These are phyloP conservation scores for Fusarium udum DNA, from an alignment of 2,329 filamentous ascomycete genomes.

Conservation along the genomic window DNA sequence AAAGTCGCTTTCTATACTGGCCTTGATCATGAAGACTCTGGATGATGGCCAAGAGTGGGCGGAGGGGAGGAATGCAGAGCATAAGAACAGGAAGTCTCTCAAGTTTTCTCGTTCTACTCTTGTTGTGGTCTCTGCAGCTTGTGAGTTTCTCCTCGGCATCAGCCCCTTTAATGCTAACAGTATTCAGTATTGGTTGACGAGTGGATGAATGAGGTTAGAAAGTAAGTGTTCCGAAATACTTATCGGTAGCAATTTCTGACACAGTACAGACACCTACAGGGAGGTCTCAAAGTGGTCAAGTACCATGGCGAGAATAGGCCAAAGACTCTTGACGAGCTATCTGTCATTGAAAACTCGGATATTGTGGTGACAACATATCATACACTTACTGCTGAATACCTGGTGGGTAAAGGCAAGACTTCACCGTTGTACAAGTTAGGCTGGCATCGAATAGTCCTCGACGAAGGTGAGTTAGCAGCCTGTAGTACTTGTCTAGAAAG, in stretches of 20 bases:
- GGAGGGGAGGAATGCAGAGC: not conserved
- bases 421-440: not conserved
- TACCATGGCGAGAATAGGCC: constrained; percentile 1
- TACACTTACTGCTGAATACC: constrained; percentile 1
- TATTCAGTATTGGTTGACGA: not conserved
- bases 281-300: not conserved
- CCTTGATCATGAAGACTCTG: constrained; percentile 7
- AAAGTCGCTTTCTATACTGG: not conserved
- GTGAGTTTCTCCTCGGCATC: not conserved
- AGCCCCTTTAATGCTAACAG: too few relatives aligned
- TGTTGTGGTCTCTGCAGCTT: not conserved
- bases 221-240: not conserved
- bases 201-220: constrained; percentile 6
- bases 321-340: not conserved
- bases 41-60: constrained; percentile 1
- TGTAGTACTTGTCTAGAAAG: fast-evolving
- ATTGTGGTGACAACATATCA: constrained; percentile 12
- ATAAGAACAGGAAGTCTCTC: not conserved
- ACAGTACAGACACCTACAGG: not conserved
- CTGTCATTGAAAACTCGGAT: not conserved
- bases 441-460: constrained; percentile 56
- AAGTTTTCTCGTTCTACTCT: not conserved
- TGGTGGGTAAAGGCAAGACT: not conserved
- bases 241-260: fast-evolving
- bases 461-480: constrained; percentile 51